Evolutionary conservation across 1,284 basidiomycete genomes (phyloP), one percentile per base, ranked within the genome.

Genomic region (Cystobasidium sp.): DNA sequence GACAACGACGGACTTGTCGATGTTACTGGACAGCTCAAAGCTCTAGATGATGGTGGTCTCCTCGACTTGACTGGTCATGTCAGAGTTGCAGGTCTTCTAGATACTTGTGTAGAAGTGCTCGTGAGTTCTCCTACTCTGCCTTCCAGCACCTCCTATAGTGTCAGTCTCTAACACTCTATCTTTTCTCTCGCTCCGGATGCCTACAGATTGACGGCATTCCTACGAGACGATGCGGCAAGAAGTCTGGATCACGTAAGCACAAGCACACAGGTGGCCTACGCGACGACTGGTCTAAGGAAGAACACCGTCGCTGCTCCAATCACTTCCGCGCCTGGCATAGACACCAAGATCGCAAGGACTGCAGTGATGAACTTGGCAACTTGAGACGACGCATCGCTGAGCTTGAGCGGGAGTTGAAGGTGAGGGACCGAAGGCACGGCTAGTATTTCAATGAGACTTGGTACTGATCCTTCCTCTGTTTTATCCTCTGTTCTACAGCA

Each of bases 1-100:
- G 69, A 72, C 51, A 53, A 72, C 37, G 69, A 72, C 18, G 69
- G 69, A 22, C 61, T 72, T 8, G 58, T 72, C 49, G 69, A 72
- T n/a, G 53, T 72, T n/a, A 53, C 39, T 46, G 71, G 71, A 24
- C 16, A 41, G 52, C 64, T 74, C 55, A 74, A 74, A 64, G 55
- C 64, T 44, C 55, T 74, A 18, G 46, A 67, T 14, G 64, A 67
- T 47, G 71, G 71, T 46, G 51, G 41, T 14, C 49, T 72, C 14
- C 51, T 72, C 24, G 62, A 72, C 41, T 62, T 72, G 12, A 61
- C 47, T 8, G 69, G 69, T 37, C 31, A 52, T 31, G 69, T 72
- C 69, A 55, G 37, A 16, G 52, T 72, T 56, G 69, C 58, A 46
- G 56, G 59, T 44, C 22, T 72, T 16, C 24, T 72, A 10, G 69